Base-by-base conservation (phyloP, 2,329 filamentous ascomycete genomes). In the Colletotrichum tropicicola region DNA sequence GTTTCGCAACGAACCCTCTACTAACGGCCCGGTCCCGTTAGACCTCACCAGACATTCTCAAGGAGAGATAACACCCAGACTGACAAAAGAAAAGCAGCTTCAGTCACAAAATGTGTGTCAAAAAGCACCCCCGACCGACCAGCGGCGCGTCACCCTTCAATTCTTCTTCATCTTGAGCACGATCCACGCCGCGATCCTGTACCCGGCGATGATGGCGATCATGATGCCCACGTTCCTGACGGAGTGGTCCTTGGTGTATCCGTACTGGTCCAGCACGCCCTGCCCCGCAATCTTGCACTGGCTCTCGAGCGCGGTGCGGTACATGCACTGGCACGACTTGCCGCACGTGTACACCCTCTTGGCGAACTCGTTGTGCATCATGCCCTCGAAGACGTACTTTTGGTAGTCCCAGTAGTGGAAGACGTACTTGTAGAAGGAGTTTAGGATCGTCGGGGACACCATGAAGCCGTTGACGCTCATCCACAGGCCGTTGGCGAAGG, bases 371-470 rank as follows among this genome's bases (percentile, higher is more conserved):
- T 96, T 97, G 56, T 95, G 89, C 92, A 97, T 96, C 93, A 97
- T 96, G 13, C 92, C 93, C 73, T 95, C 88, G 74, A 97, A 97
- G 4, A 97, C 93, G 71, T 94, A 97, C 43, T 83, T 86, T 74
- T 95, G 92, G 73, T 97, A 97, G 74, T 97, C 92, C 73, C 94
- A 94, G 76, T 94, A 97, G 74, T 94, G 91, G 71, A 96, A 96
- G 6, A 92, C 92, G 71, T 97, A 96, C 75, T 89, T 87, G 89
- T 92, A 97, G 70, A 97, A 97, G 3, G 86, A 87, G 75, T 97
- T 97, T 41, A 97, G 83, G 2, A 90, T 86, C 1, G 82, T 86
- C 4, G 90, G 88, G 3, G 88, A 85, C 2, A 97, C 92, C 75
- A 97, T 85, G 79, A 97, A 97, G 0, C 93, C 93, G 55, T 90